A percentile compares a stretch with the other conserved stretches of the same genome.
These are phyloP conservation scores for Gaertneriomyces sp. DNA, from an alignment of 192 early-diverging fungal species.

Conservation along the genomic window DNA sequence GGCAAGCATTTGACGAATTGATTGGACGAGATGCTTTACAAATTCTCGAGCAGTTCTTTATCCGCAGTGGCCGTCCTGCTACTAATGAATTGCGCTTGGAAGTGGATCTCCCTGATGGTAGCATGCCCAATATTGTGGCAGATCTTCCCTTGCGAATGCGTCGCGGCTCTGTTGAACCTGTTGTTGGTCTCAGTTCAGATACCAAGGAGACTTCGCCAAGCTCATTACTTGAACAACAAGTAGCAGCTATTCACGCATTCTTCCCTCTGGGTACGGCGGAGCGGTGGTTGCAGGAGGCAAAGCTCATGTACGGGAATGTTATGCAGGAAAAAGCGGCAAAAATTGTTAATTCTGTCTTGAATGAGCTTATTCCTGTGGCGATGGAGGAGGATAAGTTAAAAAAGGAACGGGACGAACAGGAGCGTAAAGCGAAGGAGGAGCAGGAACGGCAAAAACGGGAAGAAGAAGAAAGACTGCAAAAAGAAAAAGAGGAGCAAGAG, in stretches of 20 bases:
- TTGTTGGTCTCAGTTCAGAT: no score
- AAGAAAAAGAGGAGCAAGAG: constrained; percentile 61
- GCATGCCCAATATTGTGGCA: constrained; percentile 19
- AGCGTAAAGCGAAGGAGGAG: constrained; percentile 38
- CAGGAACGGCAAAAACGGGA: constrained; percentile 20
- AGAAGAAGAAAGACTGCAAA: constrained; percentile 48
- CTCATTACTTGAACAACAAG: constrained; percentile 18
- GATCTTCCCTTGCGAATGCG: constrained; percentile 6
- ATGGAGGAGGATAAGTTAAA: constrained; percentile 48
- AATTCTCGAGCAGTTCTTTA: constrained; percentile 47
- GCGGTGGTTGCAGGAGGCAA: constrained; percentile 84
- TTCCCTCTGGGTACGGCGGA: constrained; percentile 66
- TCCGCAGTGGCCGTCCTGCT: constrained; percentile 23
- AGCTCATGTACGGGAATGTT: constrained; percentile 68
- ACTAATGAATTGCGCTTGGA: constrained; percentile 11
- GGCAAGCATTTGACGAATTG: constrained; percentile 62
- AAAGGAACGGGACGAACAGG: constrained; percentile 57
- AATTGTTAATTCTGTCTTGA: constrained; percentile 61
- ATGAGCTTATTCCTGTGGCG: constrained; percentile 72
- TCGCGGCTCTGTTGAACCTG: not conserved
- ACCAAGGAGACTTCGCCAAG: not conserved
- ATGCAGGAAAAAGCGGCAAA: constrained; percentile 58
- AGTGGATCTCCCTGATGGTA: constrained; percentile 17
- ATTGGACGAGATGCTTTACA: constrained; percentile 57
- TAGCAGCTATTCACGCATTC: constrained; percentile 65